phyloP scores from a whole-genome alignment of 2,329 filamentous ascomycete genomes.

The Xylaria sp. region DNA sequence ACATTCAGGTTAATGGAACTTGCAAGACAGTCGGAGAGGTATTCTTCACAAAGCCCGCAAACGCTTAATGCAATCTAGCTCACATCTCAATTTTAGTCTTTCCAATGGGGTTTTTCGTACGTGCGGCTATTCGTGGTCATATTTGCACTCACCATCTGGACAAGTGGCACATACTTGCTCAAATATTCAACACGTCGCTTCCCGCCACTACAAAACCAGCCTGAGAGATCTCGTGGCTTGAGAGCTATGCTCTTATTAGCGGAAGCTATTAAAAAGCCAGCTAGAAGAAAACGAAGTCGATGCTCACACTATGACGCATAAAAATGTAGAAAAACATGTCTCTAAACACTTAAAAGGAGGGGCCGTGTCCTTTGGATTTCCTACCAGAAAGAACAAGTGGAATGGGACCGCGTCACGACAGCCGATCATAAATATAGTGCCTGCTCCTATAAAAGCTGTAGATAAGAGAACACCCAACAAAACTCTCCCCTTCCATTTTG shows the following conservation, averaged over 20 bases:
- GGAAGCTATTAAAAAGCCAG: constrained; percentile 20
- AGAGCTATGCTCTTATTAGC: constrained; percentile 26
- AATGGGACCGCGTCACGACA: no score
- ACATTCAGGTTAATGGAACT: constrained; percentile 26
- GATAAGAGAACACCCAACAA: no score
- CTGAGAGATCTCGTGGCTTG: constrained; percentile 23
- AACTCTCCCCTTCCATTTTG: no score
- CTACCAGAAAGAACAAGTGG: not conserved
- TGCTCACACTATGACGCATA: constrained; percentile 23
- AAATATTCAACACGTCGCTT: constrained; percentile 29
- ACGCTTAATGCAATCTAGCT: not conserved
- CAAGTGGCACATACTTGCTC: constrained; percentile 28
- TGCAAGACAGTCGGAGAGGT: constrained; percentile 34
- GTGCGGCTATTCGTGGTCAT: constrained; percentile 32
- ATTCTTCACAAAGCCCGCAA: not conserved
- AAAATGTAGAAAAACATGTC: constrained; percentile 28
- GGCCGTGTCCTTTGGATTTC: constrained; percentile 26
- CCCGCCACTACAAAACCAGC: constrained; percentile 15
- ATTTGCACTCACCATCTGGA: constrained; percentile 29
- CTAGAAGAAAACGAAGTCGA: constrained; percentile 24
- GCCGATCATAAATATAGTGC: no score
- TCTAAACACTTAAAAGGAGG: constrained; percentile 29
- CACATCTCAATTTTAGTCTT: not conserved
- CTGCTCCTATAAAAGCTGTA: no score
- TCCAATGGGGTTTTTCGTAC: constrained; percentile 39